Base-by-base conservation (phyloP, 768 basidiomycete genomes). In the Amylocystis lapponica region DNA sequence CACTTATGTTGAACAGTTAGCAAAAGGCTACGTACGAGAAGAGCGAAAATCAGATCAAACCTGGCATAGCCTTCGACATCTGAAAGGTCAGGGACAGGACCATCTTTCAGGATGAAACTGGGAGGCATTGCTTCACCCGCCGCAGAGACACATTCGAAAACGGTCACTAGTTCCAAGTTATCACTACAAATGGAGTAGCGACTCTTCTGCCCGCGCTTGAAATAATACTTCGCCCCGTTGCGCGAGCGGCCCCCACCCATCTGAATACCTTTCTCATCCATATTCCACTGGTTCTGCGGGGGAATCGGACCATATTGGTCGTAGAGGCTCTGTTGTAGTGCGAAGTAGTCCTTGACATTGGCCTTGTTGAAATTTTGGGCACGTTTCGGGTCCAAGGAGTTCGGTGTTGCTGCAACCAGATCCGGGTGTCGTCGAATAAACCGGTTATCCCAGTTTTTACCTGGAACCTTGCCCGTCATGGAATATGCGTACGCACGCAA, bases 61-160 rank as follows among this genome's bases (percentile, higher is more conserved):
- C 36, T 37, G 11, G 10, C 36, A 20, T 10, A 10, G 20, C 36
- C 36, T 19, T 37, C 36, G 16, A 37, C 21, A 23, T 37, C 36
- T 19, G 36, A 21, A 37, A 16, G 23, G 20, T 37, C 36, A 20
- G 36, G 36, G 5, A 37, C 5, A 5, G 25, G 25, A 21, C 38
- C 38, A 39, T 39, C 25, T 19, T 67, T 39, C 41, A 69, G 70
- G 34, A 75, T 60, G 21, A 74, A 61, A 10, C 56, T 57, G 5
- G 73, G 69, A n/a, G 43, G 53, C 2, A 70, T 32, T 5, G 55
- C 53, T 4, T 39, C 52, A 0, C 69, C 70, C 55, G 65, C 66
- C 7, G 74, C 66, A 36, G 62, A 68, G 5, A 70, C 52, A 39
- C 61, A 58, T 47, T 75, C 70, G 29, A 76, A 64, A n/a, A 74